Evolutionary conservation across 2,329 filamentous ascomycete genomes (phyloP).

Genomic region (Hypomyces perniciosus): DNA sequence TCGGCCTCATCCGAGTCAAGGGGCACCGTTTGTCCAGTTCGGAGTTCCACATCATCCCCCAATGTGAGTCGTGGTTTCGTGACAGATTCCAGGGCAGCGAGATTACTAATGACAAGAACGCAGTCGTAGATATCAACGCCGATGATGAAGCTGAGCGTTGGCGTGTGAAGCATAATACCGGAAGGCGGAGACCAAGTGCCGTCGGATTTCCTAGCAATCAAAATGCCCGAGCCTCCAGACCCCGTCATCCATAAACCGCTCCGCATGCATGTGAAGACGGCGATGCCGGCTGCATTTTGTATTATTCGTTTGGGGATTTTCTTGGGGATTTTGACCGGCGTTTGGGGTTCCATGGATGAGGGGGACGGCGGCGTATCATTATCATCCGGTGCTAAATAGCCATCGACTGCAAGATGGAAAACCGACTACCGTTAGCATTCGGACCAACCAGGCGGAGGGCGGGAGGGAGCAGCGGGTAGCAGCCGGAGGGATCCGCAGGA

Average conservation of each 20-base stretch:
- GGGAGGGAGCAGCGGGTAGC: neutral
- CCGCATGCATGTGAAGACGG: constrained; percentile 93
- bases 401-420: constrained; percentile 40
- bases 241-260: constrained; percentile 89
- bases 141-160: constrained; percentile 80
- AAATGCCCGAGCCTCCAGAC: constrained; percentile 80
- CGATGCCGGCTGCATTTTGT: constrained; percentile 80
- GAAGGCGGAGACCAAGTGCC: constrained; percentile 89
- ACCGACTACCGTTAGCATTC: neutral
- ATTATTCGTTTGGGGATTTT: constrained; percentile 86
- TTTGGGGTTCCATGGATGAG: constrained; percentile 36
- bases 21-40: constrained; percentile 65
- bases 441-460: neutral
- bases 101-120: constrained; percentile 85
- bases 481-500: neutral
- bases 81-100: constrained; percentile 77
- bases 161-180: constrained; percentile 83
- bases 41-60: constrained; percentile 72
- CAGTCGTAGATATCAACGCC: constrained; percentile 96
- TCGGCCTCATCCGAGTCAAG: constrained; percentile 47
- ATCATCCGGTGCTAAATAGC: constrained; percentile 41
- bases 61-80: constrained; percentile 72
- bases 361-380: constrained; percentile 26
- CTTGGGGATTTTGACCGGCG: constrained; percentile 54
- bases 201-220: constrained; percentile 77